Evolutionary conservation across 306 rosid species (phyloP).

Genomic region (Dalbergia cultrata): DNA sequence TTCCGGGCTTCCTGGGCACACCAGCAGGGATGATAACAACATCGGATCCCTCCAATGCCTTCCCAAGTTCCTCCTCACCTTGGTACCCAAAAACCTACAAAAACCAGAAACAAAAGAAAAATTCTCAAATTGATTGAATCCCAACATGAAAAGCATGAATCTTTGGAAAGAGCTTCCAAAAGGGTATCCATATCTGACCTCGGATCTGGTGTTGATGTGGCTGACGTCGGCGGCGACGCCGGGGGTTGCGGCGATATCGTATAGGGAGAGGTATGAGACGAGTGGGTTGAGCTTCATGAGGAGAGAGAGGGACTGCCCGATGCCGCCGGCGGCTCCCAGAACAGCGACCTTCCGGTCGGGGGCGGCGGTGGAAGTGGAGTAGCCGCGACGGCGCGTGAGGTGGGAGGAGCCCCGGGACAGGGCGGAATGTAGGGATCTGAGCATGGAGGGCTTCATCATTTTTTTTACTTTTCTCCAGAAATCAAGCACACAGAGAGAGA

Average conservation of each 20-base stretch:
- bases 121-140: background rate
- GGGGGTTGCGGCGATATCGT: conserved; percentile 94
- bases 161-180: background rate
- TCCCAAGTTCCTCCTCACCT: conserved; percentile 78
- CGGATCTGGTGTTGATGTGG: conserved; percentile 96
- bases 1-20: conserved; percentile 97
- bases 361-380: no score
- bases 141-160: background rate
- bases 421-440: no score
- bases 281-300: no score
- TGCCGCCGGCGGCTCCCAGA: no score
- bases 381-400: no score
- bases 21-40: conserved; percentile 96
- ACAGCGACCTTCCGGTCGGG: no score
- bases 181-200: conserved; percentile 51
- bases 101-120: background rate
- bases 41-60: conserved; percentile 93
- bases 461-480: no score
- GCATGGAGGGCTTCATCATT: no score
- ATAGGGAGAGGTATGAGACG: conserved; percentile 65
- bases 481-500: no score
- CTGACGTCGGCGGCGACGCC: conserved; percentile 99
- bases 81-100: conserved; percentile 75
- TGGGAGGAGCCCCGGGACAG: no score
- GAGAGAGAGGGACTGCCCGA: no score